phyloP scores from a whole-genome alignment of 352 stramenopile genomes.

The Blastocystis sp. region DNA sequence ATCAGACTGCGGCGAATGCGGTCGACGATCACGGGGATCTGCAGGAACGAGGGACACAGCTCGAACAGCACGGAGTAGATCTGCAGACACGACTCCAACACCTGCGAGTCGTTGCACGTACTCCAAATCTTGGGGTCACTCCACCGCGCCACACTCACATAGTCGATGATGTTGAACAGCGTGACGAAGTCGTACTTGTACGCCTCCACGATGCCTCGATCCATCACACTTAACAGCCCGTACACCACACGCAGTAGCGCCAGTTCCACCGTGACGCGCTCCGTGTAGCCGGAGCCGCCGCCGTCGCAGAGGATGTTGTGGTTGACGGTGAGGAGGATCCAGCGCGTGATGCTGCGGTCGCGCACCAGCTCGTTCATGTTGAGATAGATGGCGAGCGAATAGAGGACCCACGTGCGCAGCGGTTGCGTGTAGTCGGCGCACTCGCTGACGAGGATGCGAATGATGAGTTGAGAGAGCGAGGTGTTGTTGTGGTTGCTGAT shows the following conservation, averaged over 20 bases:
- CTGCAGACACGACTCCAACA: slow-evolving; percentile 52
- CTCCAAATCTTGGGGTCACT: slow-evolving; percentile 56
- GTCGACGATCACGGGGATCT: slow-evolving; percentile 63
- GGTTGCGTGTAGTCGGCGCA: slow-evolving; percentile 41
- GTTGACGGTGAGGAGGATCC: slow-evolving; percentile 52
- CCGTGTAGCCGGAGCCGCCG: slow-evolving; percentile 35
- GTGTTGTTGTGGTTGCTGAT: slow-evolving; percentile 20
- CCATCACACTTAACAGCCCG: slow-evolving; percentile 35
- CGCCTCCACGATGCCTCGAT: slow-evolving; percentile 12
- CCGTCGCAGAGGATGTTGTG: slow-evolving; percentile 54
- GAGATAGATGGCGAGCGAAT: slow-evolving; percentile 37
- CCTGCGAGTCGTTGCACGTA: slow-evolving; percentile 56
- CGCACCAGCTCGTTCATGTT: slow-evolving; percentile 37
- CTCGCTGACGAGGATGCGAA: slow-evolving; percentile 26
- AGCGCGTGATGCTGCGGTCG: slow-evolving; percentile 48
- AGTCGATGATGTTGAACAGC: slow-evolving; percentile 67
- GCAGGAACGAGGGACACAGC: slow-evolving; percentile 48
- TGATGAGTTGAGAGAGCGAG: slow-evolving; percentile 20
- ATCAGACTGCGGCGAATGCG: slow-evolving; percentile 45
- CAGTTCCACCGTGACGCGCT: slow-evolving; percentile 43
- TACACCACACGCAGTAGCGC: slow-evolving; percentile 50
- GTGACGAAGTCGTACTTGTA: slow-evolving; percentile 67
- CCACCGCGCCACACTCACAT: neutral
- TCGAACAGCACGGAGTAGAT: slow-evolving; percentile 67
- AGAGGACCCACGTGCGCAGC: slow-evolving; percentile 54